Evolutionary conservation across 352 stramenopile genomes (phyloP).

Genomic region (Phytophthora macrochlamydospora): DNA sequence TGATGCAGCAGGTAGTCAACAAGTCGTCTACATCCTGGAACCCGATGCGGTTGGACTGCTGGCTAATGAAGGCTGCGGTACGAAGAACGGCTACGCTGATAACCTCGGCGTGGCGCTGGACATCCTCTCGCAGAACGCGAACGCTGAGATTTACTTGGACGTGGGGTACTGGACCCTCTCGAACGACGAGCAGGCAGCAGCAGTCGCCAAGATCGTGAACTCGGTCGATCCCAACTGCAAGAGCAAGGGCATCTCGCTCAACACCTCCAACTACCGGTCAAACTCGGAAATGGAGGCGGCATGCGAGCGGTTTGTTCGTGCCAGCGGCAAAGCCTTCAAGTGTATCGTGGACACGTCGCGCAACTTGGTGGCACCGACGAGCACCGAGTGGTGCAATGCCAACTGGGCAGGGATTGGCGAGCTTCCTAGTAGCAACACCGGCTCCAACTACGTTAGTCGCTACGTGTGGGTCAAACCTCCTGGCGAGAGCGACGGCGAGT

Average conservation of each 20-base stretch:
- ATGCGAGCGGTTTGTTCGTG: slow-evolving; percentile 38
- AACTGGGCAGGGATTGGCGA: slow-evolving; percentile 40
- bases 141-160: slow-evolving; percentile 68
- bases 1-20: slow-evolving; percentile 30
- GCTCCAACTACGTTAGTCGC: slow-evolving; percentile 33
- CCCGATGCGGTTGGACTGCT: slow-evolving; percentile 58
- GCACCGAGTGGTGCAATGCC: slow-evolving; percentile 54
- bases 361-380: slow-evolving; percentile 28
- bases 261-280: slow-evolving; percentile 62
- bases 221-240: slow-evolving; percentile 19
- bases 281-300: slow-evolving; percentile 33
- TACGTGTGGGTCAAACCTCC: slow-evolving; percentile 56
- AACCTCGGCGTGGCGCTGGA: slow-evolving; percentile 57
- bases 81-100: slow-evolving; percentile 41
- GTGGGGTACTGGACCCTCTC: slow-evolving; percentile 62
- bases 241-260: slow-evolving; percentile 56
- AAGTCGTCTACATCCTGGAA: slow-evolving; percentile 67
- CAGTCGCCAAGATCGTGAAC: slow-evolving; percentile 43
- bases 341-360: slow-evolving; percentile 52
- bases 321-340: slow-evolving; percentile 34
- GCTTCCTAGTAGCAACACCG: slow-evolving; percentile 39
- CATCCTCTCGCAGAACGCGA: slow-evolving; percentile 48
- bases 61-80: slow-evolving; percentile 41
- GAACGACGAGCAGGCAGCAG: slow-evolving; percentile 22
- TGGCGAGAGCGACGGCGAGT: slow-evolving; percentile 55